Evolutionary conservation across 176 grass and related monocot species (phyloP).

Genomic region (Puya raimondii): DNA sequence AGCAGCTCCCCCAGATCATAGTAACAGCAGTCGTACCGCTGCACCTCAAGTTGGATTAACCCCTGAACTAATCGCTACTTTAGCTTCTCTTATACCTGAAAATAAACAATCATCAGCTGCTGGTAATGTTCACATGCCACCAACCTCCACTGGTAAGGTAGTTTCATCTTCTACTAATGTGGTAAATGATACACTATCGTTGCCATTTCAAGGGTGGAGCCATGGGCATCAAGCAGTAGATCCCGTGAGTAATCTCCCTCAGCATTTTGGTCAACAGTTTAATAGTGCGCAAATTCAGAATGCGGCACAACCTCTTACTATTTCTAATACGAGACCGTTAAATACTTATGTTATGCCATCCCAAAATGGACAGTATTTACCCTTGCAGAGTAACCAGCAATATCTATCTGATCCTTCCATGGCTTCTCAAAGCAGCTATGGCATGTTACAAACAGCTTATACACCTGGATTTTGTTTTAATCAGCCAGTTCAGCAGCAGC

Average conservation of each 20-base stretch:
- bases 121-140: constrained; percentile 32
- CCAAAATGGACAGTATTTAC: constrained; percentile 27
- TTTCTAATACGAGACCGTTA: constrained; percentile 6
- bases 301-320: constrained; percentile 27
- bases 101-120: constrained; percentile 29
- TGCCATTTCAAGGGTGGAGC: constrained; percentile 21
- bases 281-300: constrained; percentile 38
- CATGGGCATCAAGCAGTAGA: constrained; percentile 27
- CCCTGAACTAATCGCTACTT: constrained; percentile 67
- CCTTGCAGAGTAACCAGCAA: constrained; percentile 43
- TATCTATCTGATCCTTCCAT: constrained; percentile 44
- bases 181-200: constrained; percentile 20
- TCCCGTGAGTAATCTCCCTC: constrained; percentile 25
- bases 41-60: constrained; percentile 39
- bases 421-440: constrained; percentile 33
- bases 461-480: constrained; percentile 17
- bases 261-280: constrained; percentile 30
- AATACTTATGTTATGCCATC: constrained; percentile 23
- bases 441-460: constrained; percentile 7
- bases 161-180: constrained; percentile 11
- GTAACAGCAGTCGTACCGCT: constrained; percentile 25
- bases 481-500: constrained; percentile 19
- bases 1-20: constrained; percentile 21
- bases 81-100: constrained; percentile 62
- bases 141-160: constrained; percentile 11